These are phyloP conservation scores for Apiospora aurea DNA, from an alignment of 2,329 filamentous ascomycete species.

Conservation along the genomic window DNA sequence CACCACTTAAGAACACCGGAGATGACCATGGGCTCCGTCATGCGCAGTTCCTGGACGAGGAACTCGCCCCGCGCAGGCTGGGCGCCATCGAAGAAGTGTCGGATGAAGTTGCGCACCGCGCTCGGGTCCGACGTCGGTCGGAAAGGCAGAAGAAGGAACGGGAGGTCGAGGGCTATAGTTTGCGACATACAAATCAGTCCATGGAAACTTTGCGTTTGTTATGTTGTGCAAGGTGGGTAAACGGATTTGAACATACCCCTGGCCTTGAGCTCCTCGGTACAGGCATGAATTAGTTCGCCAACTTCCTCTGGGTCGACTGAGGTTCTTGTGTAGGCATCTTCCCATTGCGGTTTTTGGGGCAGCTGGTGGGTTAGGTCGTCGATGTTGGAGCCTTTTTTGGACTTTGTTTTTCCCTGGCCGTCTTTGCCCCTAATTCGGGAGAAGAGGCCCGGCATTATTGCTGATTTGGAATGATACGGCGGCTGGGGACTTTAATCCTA, in stretches of 20 bases:
- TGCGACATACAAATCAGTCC: constrained; percentile 10
- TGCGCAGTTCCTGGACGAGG: constrained; percentile 84
- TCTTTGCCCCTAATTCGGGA: constrained; percentile 79
- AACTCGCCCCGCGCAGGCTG: constrained; percentile 71
- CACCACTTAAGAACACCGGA: constrained; percentile 98
- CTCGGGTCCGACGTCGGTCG: constrained; percentile 91
- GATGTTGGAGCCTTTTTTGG: constrained; percentile 69
- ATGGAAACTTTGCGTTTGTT: constrained; percentile 22
- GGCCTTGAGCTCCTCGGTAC: constrained; percentile 90
- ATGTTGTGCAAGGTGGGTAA: background rate
- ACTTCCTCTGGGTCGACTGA: constrained; percentile 90
- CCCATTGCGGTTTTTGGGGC: constrained; percentile 79
- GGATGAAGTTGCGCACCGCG: constrained; percentile 88
- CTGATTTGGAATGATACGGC: background rate
- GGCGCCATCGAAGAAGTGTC: constrained; percentile 84
- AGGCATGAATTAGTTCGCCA: constrained; percentile 82
- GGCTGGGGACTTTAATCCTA: constrained; percentile 15
- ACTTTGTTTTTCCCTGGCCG: constrained; percentile 61
- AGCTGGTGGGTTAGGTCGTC: constrained; percentile 57
- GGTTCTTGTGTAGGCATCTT: constrained; percentile 84
- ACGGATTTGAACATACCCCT: constrained; percentile 71
- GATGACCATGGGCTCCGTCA: constrained; percentile 94
- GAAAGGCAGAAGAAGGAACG: constrained; percentile 93
- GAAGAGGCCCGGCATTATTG: constrained; percentile 64
- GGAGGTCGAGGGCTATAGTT: constrained; percentile 78